A percentile compares a stretch with the other conserved stretches of the same genome.
phyloP scores from a whole-genome alignment of 2,329 filamentous ascomycete species.

The Aspergillus sp. region DNA sequence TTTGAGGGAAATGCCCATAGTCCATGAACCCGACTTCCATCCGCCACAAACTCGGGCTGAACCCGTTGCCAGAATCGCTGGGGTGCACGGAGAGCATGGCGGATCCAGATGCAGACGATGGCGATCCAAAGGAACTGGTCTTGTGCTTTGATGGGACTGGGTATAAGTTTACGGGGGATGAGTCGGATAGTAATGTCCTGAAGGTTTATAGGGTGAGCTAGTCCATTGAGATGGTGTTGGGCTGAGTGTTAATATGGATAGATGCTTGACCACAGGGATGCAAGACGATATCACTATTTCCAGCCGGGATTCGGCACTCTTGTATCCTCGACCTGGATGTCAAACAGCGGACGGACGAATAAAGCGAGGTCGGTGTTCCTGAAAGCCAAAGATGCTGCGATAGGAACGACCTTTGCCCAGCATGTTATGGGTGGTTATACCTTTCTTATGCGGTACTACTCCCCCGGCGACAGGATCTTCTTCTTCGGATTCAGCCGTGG shows the following conservation, averaged over 20 bases:
- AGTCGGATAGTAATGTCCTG: conserved; percentile 48
- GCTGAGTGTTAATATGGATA: conserved; percentile 8
- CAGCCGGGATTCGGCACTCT: conserved; percentile 48
- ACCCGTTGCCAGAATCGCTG: too few species aligned
- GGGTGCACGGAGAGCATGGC: too few species aligned
- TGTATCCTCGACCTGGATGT: conserved; percentile 36
- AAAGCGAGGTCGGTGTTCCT: conserved; percentile 54
- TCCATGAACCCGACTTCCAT: too few species aligned
- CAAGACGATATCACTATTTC: conserved; percentile 43
- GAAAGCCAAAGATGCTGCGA: conserved; percentile 62
- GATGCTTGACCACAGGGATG: conserved; percentile 43
- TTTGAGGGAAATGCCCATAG: too few species aligned
- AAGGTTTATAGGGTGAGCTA: conserved; percentile 44
- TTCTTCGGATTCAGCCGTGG: conserved; percentile 75
- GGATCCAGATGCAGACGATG: too few species aligned
- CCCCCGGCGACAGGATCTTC: conserved; percentile 60
- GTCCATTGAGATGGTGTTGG: too few species aligned
- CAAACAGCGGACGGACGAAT: conserved; percentile 28
- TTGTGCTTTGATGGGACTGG: conserved; percentile 48
- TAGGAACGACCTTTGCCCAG: conserved; percentile 77
- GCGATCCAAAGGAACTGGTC: conserved; percentile 35
- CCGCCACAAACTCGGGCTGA: too few species aligned
- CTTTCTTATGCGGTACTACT: conserved; percentile 74
- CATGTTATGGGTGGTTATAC: conserved; percentile 83
- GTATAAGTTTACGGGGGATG: conserved; percentile 45